phyloP scores from a whole-genome alignment of 129 eudicot genomes.

The Mikania micrantha region DNA sequence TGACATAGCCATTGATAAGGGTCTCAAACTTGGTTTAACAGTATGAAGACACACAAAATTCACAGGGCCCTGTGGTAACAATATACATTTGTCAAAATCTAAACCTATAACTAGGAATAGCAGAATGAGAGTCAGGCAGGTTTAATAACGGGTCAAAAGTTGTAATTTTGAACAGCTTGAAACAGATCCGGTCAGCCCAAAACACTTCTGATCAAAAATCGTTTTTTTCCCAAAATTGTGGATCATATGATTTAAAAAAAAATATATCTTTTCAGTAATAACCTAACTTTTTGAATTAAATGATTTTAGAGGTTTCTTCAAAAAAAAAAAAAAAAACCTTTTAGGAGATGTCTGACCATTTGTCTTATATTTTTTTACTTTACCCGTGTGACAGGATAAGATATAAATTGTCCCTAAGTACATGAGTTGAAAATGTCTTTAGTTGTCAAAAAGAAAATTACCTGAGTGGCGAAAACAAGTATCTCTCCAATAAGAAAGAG shows the following conservation, averaged over 20 bases:
- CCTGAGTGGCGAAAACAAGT: constrained; percentile 89
- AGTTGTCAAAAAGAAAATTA: constrained; percentile 16
- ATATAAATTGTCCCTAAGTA: background rate
- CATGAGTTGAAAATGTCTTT: no score
- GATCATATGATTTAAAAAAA: background rate
- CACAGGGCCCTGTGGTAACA: constrained; percentile 76
- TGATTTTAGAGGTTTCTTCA: background rate
- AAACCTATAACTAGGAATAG: background rate
- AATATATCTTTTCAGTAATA: background rate
- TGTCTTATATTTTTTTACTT: background rate
- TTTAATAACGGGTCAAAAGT: background rate
- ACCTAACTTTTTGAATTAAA: background rate
- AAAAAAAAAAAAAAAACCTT: background rate
- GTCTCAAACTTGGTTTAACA: constrained; percentile 90
- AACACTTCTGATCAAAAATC: background rate
- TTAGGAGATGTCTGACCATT: background rate
- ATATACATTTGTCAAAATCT: constrained; percentile 7
- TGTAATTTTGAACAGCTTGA: background rate
- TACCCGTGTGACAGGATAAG: background rate
- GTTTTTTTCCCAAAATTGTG: background rate
- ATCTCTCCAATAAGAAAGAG: constrained; percentile 79
- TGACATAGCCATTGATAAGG: constrained; percentile 90
- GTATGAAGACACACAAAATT: constrained; percentile 81
- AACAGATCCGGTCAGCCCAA: background rate
- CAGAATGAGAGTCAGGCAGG: background rate